Conservation (phyloP, 805 yeast genomes). For the Candida tibetensis region DNA sequence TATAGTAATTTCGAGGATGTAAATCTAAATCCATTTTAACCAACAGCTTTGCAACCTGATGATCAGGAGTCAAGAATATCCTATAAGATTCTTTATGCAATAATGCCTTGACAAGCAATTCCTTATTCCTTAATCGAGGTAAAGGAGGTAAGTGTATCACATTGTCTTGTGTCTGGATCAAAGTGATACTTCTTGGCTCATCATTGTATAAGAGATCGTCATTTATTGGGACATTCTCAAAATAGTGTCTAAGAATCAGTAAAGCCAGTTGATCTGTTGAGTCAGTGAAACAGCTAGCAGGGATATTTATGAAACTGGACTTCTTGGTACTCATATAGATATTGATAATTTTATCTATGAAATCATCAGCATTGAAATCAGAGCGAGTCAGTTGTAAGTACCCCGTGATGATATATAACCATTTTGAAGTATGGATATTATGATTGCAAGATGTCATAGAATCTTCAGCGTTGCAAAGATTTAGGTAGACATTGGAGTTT, state of each 20-base stretch:
- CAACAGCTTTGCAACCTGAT: slow-evolving; percentile 24
- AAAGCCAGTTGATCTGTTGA: slow-evolving; percentile 14
- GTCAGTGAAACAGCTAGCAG: slow-evolving; percentile 5
- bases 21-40: slow-evolving; percentile 16
- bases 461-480: background rate
- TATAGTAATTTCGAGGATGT: slow-evolving; percentile 17
- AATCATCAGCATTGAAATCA: slow-evolving; percentile 19
- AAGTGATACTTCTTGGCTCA: slow-evolving; percentile 15
- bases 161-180: slow-evolving; percentile 23
- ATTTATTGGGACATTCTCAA: slow-evolving; percentile 21
- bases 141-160: slow-evolving; percentile 31
- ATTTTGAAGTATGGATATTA: slow-evolving; percentile 11
- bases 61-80: slow-evolving; percentile 26
- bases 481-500: slow-evolving; percentile 8
- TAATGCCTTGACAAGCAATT: slow-evolving; percentile 31
- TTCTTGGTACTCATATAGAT: slow-evolving; percentile 25
- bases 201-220: slow-evolving; percentile 21
- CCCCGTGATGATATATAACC: slow-evolving; percentile 29
- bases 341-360: slow-evolving; percentile 30
- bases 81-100: slow-evolving; percentile 38
- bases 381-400: slow-evolving; percentile 21
- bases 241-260: slow-evolving; percentile 23
- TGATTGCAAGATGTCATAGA: slow-evolving; percentile 6
- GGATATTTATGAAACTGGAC: slow-evolving; percentile 8
- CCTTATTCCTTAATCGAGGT: slow-evolving; percentile 29